phyloP scores from a whole-genome alignment of 1,284 basidiomycete species.

The Leccinum laetum region DNA sequence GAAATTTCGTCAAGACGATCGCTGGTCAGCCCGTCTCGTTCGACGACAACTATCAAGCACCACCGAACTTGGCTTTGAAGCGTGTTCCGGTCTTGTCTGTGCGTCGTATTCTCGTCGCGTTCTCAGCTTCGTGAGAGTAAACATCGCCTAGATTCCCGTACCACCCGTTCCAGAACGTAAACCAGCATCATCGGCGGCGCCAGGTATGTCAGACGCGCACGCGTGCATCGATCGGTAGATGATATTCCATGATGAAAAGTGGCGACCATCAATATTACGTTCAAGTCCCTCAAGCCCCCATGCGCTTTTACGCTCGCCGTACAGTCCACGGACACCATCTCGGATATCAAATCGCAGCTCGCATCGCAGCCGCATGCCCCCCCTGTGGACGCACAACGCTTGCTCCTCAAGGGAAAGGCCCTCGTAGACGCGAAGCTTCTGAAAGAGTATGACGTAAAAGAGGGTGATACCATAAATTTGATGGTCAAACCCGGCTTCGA shows the following conservation, averaged over 20 bases:
- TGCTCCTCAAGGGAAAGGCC: conserved; percentile 91
- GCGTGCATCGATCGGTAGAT: conserved; percentile 12
- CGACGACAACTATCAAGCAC: conserved; percentile 75
- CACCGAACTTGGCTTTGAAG: conserved; percentile 67
- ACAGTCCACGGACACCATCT: conserved; percentile 77
- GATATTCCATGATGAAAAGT: conserved; percentile 26
- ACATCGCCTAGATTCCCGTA: conserved; percentile 48
- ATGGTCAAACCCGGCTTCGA: conserved; percentile 78
- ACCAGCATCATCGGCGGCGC: conserved; percentile 33
- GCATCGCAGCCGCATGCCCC: conserved; percentile 64
- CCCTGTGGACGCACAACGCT: conserved; percentile 74
- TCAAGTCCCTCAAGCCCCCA: conserved; percentile 92
- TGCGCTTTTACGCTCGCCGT: conserved; percentile 70
- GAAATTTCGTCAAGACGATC: conserved; percentile 70
- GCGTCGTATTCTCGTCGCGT: conserved; percentile 27
- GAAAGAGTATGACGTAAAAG: conserved; percentile 83
- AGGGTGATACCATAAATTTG: conserved; percentile 80
- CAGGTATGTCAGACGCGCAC: conserved; percentile 32
- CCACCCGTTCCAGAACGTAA: conserved; percentile 57
- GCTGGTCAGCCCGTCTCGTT: conserved; percentile 70
- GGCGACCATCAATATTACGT: conserved; percentile 62
- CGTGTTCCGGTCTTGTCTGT: conserved; percentile 75
- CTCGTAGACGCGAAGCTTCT: conserved; percentile 84
- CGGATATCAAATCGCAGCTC: conserved; percentile 74
- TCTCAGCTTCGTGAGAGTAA: not conserved